Percentiles rank a stretch among this genome's conserved stretches.
Conservation (phyloP, 257 asterid species). For the Nyctanthes arbortristis region DNA sequence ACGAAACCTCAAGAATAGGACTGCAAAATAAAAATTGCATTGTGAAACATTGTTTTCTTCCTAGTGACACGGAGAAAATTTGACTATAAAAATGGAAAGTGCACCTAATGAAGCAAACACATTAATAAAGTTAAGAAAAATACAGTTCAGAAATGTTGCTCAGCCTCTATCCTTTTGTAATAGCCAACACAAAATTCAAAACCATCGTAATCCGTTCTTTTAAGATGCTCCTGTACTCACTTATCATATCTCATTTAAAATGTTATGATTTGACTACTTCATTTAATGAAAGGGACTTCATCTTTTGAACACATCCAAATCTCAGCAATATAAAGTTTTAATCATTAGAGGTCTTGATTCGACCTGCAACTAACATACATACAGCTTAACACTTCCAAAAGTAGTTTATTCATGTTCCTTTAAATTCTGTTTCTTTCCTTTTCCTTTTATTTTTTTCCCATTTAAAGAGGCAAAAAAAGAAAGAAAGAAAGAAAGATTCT, state of each 20-base stretch:
- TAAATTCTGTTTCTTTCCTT: not conserved
- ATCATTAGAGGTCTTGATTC: not conserved
- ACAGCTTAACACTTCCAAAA: not conserved
- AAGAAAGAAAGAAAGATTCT: no score
- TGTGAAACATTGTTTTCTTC: conserved; percentile 17
- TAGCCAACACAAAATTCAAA: not conserved
- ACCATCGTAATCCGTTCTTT: not conserved
- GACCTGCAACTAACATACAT: not conserved
- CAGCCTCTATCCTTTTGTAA: not conserved
- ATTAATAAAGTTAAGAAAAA: conserved; percentile 1
- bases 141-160: not conserved
- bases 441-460: no score
- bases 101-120: conserved; percentile 13
- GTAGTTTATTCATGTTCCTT: not conserved
- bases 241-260: not conserved
- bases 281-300: not conserved
- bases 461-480: no score
- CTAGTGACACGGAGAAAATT: conserved; percentile 15
- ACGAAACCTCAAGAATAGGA: conserved; percentile 83
- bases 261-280: not conserved
- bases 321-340: not conserved
- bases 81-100: conserved; percentile 14
- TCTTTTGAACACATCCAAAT: not conserved
- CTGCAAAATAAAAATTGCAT: conserved; percentile 50
- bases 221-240: not conserved